A percentile compares a stretch with the other conserved stretches of the same genome.
Evolutionary conservation across 2,329 filamentous ascomycete genomes (phyloP).

Genomic region (Macrophomina phaseolina): DNA sequence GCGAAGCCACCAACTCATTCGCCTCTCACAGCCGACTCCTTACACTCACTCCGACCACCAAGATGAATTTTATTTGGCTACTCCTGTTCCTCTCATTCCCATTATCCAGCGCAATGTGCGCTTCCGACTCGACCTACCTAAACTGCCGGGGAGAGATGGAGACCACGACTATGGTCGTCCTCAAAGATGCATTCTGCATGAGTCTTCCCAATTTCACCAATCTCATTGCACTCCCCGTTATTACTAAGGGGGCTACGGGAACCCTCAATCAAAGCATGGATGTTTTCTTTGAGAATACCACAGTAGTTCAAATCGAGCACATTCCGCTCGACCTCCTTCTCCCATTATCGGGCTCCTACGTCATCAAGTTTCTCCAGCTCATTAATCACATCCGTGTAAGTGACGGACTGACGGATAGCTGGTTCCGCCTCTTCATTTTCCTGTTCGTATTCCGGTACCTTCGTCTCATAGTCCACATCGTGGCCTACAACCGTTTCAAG

Average conservation of each 20-base stretch:
- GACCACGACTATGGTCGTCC: no score
- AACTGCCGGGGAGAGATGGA: no score
- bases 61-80: no score
- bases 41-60: no score
- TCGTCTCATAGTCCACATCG: slow-evolving; percentile 52
- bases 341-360: neutral
- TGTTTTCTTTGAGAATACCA: neutral
- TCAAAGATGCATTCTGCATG: no score
- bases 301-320: neutral
- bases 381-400: neutral
- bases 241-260: neutral
- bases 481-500: slow-evolving; percentile 50
- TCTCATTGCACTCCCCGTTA: no score
- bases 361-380: neutral
- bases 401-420: neutral
- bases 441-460: slow-evolving; percentile 55
- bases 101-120: no score
- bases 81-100: no score
- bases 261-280: neutral
- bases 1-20: no score
- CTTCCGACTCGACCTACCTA: no score
- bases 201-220: no score
- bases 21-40: no score
- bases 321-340: neutral
- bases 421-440: slow-evolving; percentile 36